Percentiles rank a stretch among this genome's conserved stretches.
These are phyloP conservation scores for Blechomonas ayalai DNA, from an alignment of 208 protist genomes.

Conservation along the genomic window DNA sequence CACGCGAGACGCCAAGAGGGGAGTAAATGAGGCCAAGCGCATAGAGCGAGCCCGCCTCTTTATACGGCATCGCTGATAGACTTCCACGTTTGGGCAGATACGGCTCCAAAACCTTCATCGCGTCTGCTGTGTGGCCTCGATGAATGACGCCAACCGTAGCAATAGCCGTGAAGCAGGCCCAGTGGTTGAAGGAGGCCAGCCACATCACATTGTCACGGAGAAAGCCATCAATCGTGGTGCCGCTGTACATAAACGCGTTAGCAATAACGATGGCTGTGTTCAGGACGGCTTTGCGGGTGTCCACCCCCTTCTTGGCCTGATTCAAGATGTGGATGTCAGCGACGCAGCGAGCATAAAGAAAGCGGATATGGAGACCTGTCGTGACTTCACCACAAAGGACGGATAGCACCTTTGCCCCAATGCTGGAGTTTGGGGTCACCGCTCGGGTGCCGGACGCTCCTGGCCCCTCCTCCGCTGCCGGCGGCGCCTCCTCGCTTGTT, in stretches of 20 bases:
- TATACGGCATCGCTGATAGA: conserved; percentile 79
- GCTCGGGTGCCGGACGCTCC: conserved; percentile 1
- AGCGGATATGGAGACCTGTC: conserved; percentile 92
- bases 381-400: conserved; percentile 85
- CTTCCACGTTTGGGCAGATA: conserved; percentile 87
- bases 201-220: conserved; percentile 97
- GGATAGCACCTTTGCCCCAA: conserved; percentile 57
- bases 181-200: conserved; percentile 94
- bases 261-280: conserved; percentile 94
- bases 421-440: conserved; percentile 10
- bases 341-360: conserved; percentile 93
- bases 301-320: conserved; percentile 91
- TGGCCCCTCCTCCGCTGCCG: conserved; percentile 1
- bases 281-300: conserved; percentile 61
- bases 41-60: conserved; percentile 96
- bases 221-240: conserved; percentile 97
- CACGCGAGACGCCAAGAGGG: conserved; percentile 83
- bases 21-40: conserved; percentile 98
- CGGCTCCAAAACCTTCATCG: conserved; percentile 80
- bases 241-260: conserved; percentile 97
- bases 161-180: conserved; percentile 96
- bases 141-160: conserved; percentile 97
- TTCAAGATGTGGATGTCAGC: conserved; percentile 94
- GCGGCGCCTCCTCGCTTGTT: neutral
- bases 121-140: conserved; percentile 90